Conservation (phyloP, 2,329 filamentous ascomycete genomes). For the Camillea tinctor region DNA sequence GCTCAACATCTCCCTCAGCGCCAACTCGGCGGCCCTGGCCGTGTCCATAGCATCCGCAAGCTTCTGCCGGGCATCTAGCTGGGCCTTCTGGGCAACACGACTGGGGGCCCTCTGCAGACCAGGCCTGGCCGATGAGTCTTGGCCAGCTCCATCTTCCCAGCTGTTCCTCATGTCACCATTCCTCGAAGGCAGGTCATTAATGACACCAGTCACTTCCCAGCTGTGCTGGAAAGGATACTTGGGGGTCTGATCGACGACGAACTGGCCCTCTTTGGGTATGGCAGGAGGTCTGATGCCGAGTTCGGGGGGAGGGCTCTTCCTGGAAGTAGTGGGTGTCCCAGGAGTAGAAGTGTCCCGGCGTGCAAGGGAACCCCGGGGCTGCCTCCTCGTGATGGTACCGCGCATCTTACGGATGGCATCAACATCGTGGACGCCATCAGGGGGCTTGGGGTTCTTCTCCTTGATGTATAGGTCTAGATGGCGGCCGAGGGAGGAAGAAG, state of each 20-base stretch:
- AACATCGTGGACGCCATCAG: conserved; percentile 87
- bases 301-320: conserved; percentile 43
- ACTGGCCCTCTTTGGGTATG: conserved; percentile 42
- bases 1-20: conserved; percentile 77
- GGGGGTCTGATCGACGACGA: conserved; percentile 49
- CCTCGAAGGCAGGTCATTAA: conserved; percentile 65
- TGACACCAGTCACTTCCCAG: conserved; percentile 77
- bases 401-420: conserved; percentile 83
- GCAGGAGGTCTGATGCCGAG: conserved; percentile 37
- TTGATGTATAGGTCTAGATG: conserved; percentile 95
- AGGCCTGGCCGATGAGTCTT: conserved; percentile 37
- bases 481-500: conserved; percentile 87
- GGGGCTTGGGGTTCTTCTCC: conserved; percentile 83
- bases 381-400: conserved; percentile 81
- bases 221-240: conserved; percentile 57
- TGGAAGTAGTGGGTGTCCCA: conserved; percentile 46
- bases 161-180: conserved; percentile 43
- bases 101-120: conserved; percentile 42
- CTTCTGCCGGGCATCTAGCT: conserved; percentile 63
- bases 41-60: conserved; percentile 71
- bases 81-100: conserved; percentile 55
- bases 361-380: conserved; percentile 66
- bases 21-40: conserved; percentile 80
- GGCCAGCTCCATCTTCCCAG: conserved; percentile 33
- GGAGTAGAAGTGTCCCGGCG: conserved; percentile 63